Evolutionary conservation across 2,329 filamentous ascomycete genomes (phyloP), one percentile per base, ranked within the genome.

Genomic region (Pseudogymnoascus sp.): DNA sequence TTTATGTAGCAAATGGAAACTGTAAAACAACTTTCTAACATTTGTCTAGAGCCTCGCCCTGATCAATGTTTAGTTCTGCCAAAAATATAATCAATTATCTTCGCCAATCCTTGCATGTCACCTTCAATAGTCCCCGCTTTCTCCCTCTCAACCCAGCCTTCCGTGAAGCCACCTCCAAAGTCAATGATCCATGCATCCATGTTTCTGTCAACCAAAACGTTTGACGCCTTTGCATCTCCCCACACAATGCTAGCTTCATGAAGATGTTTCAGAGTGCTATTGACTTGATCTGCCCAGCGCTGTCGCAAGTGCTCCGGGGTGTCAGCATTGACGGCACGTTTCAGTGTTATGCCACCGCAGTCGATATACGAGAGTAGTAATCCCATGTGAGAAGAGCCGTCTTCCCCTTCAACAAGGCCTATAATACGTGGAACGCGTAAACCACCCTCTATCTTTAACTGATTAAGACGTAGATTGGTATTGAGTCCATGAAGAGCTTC

Each of bases 161-260:
- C 13, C 10, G 67, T 69, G 61, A 65, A 70, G 0, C 67, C 64
- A 21, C 68, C 68, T 19, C 67, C 68, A 63, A 73, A 71, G 65
- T 72, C 67, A 57, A 70, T 66, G n/a, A 72, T 26, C 64, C 64
- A 67, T 38, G 66, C 69, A 47, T 68, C 63, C 33, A 62, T 64
- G 26, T 61, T 61, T 35, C 50, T 23, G 38, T 69, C 65, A 44
- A 71, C 66, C 21, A 71, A 28, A n/a, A 70, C 42, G 63, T 69
- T 70, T 5, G 63, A 67, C 31, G 68, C 40, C 44, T 70, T 69
- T 10, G 61, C 68, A 67, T 71, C 68, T 9, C 69, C 66, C 69
- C 69, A 71, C 19, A 69, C 47, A 42, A 71, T 63, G 19, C 62
- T 64, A 62, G 19, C 21, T 21, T 63, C 33, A 42, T 70, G 67